Evolutionary conservation across 257 asterid genomes (phyloP).

Genomic region (Knoxia roxburghii): DNA sequence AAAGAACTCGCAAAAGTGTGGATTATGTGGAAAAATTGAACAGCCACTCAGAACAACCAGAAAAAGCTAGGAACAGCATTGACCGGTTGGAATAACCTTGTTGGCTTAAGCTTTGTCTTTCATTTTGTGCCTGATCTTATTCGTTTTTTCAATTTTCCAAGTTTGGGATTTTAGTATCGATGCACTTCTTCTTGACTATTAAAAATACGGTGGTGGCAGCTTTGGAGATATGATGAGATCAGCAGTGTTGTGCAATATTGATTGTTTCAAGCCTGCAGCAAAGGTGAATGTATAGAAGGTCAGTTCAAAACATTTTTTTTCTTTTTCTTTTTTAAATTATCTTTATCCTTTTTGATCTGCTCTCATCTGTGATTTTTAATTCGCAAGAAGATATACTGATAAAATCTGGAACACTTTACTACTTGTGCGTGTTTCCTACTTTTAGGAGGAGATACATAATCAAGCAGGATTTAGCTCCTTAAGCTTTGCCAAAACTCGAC

Average conservation of each 20-base stretch:
- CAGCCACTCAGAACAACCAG: conserved; percentile 62
- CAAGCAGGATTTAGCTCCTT: neutral
- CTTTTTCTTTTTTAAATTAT: neutral
- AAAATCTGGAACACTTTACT: neutral
- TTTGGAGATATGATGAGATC: conserved; percentile 93
- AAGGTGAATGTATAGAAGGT: conserved; percentile 47
- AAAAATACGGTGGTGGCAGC: conserved; percentile 55
- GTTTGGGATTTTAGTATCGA: conserved; percentile 18
- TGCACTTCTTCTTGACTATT: conserved; percentile 30
- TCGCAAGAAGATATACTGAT: neutral
- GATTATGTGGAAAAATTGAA: conserved; percentile 51
- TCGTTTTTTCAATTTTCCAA: conserved; percentile 4
- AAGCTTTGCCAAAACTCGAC: neutral
- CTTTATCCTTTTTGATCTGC: neutral
- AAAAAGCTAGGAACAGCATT: conserved; percentile 87
- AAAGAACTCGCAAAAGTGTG: conserved; percentile 46
- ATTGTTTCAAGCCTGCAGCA: conserved; percentile 88
- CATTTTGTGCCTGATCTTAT: conserved; percentile 11
- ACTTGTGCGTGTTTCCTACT: neutral
- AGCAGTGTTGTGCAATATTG: conserved; percentile 89
- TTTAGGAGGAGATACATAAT: conserved; percentile 11
- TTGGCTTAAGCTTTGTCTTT: conserved; percentile 26
- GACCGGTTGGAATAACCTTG: conserved; percentile 77
- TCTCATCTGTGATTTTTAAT: neutral
- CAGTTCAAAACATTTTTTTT: conserved; percentile 5